Conservation (phyloP, 139 green algal species). For the Picochlorum sp. region DNA sequence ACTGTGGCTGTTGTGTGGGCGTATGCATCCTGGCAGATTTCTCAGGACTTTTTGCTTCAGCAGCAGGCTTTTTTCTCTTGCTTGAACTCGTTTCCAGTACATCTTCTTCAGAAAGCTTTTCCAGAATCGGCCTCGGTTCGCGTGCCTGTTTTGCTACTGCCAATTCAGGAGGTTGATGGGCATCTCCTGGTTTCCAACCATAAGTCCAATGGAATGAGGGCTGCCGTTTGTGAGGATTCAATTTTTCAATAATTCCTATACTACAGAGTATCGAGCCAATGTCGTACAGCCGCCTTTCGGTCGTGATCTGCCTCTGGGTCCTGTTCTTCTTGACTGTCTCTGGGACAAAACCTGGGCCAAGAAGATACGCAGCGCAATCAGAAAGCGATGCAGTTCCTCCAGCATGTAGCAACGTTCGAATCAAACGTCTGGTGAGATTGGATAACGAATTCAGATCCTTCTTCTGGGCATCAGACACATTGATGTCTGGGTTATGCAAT, state of each 20-base stretch:
- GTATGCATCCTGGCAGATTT: too few species aligned
- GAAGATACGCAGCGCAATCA: conserved; percentile 21
- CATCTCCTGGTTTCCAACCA: conserved; percentile 26
- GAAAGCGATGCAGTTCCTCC: conserved; percentile 28
- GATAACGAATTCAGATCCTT: conserved; percentile 33
- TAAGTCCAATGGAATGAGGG: conserved; percentile 36
- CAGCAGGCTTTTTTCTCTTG: too few species aligned
- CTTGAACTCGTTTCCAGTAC: too few species aligned
- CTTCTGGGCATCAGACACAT: background rate
- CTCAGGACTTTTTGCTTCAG: too few species aligned
- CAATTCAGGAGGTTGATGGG: conserved; percentile 21
- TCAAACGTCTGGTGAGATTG: conserved; percentile 30
- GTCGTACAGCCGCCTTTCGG: conserved; percentile 55
- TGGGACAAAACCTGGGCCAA: conserved; percentile 19
- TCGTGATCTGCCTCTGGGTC: conserved; percentile 38
- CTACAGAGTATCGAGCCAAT: conserved; percentile 44
- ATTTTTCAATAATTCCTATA: conserved; percentile 39
- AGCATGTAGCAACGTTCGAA: conserved; percentile 35
- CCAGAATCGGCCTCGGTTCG: conserved; percentile 4
- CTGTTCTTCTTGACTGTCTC: conserved; percentile 13
- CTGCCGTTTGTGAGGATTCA: conserved; percentile 41
- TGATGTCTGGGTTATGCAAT: background rate
- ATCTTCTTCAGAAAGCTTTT: background rate
- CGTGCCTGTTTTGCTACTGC: background rate
- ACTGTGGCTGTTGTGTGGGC: too few species aligned